Conservation (phyloP, 2,329 filamentous ascomycete genomes). For the Penicillium hordei region DNA sequence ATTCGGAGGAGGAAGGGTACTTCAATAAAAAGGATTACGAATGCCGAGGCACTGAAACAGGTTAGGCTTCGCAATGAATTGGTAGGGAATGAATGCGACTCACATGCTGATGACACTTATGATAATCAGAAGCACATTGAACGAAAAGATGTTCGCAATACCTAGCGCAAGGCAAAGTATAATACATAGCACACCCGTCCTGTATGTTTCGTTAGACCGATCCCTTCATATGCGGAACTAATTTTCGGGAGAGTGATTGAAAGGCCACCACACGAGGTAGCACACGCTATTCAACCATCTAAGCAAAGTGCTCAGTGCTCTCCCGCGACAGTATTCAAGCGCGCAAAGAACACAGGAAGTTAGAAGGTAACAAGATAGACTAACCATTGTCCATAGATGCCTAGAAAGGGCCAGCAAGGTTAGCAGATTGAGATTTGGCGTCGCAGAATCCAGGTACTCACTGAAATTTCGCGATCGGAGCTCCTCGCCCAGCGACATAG, state of each 20-base stretch:
- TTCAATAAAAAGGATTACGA: slow-evolving; percentile 81
- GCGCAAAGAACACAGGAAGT: not conserved
- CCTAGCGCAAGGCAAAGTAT: slow-evolving; percentile 66
- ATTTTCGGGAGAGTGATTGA: not conserved
- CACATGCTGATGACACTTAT: slow-evolving; percentile 61
- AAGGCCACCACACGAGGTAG: not conserved
- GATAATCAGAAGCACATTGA: slow-evolving; percentile 57
- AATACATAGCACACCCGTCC: slow-evolving; percentile 59
- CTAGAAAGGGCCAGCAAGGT: slow-evolving; percentile 40
- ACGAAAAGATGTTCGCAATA: slow-evolving; percentile 67
- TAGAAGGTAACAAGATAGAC: slow-evolving; percentile 29
- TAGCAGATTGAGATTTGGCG: slow-evolving; percentile 20
- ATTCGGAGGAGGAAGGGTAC: slow-evolving; percentile 94
- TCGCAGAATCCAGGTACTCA: slow-evolving; percentile 42
- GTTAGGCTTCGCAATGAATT: slow-evolving; percentile 43
- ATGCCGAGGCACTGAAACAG: slow-evolving; percentile 62
- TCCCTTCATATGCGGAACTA: not conserved
- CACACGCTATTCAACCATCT: not conserved
- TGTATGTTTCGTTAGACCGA: slow-evolving; percentile 23
- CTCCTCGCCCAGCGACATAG: slow-evolving; percentile 62
- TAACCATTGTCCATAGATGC: slow-evolving; percentile 70
- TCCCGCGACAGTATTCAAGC: not conserved
- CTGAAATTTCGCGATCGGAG: slow-evolving; percentile 67
- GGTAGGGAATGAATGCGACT: slow-evolving; percentile 28
- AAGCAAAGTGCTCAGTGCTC: not conserved